Percentiles rank a stretch among this genome's conserved stretches.
phyloP scores from a whole-genome alignment of 768 basidiomycete species.

The Plicaturopsis crispa region DNA sequence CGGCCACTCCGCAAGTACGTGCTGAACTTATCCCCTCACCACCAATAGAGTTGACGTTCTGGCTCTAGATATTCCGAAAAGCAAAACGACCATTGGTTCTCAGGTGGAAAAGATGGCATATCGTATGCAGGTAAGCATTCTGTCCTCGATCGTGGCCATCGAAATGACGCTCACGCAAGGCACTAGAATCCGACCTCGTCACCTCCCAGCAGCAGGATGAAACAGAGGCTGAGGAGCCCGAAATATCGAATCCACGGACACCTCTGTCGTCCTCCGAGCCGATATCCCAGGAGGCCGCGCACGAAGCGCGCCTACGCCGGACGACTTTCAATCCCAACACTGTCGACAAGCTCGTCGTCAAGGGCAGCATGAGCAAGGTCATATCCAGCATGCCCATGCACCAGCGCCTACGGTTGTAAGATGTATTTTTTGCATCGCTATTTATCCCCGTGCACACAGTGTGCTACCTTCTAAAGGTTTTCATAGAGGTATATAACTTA shows the following conservation, averaged over 20 bases:
- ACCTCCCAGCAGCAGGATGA: conserved; percentile 11
- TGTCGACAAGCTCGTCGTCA: conserved; percentile 43
- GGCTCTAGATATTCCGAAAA: conserved; percentile 50
- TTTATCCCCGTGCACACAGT: too few relatives aligned
- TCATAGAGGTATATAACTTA: too few relatives aligned
- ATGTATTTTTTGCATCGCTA: too few relatives aligned
- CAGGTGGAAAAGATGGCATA: conserved; percentile 44
- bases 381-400: too few relatives aligned
- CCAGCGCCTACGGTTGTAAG: too few relatives aligned
- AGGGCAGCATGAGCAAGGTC: conserved; percentile 48
- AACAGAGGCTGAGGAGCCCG: conserved; percentile 16
- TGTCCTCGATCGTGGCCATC: conserved; percentile 5
- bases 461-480: too few relatives aligned
- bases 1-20: conserved; percentile 56
- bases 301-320: conserved; percentile 33
- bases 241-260: conserved; percentile 14
- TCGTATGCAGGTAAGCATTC: conserved; percentile 43
- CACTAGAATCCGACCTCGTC: conserved; percentile 17
- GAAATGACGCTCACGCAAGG: background rate
- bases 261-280: conserved; percentile 27
- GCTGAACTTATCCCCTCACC: background rate
- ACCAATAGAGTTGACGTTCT: conserved; percentile 1
- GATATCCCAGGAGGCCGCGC: conserved; percentile 25
- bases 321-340: conserved; percentile 26
- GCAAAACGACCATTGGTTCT: conserved; percentile 55